Base-by-base conservation (phyloP, 495 filamentous ascomycete species). In the Talaromyces thailandensis region DNA sequence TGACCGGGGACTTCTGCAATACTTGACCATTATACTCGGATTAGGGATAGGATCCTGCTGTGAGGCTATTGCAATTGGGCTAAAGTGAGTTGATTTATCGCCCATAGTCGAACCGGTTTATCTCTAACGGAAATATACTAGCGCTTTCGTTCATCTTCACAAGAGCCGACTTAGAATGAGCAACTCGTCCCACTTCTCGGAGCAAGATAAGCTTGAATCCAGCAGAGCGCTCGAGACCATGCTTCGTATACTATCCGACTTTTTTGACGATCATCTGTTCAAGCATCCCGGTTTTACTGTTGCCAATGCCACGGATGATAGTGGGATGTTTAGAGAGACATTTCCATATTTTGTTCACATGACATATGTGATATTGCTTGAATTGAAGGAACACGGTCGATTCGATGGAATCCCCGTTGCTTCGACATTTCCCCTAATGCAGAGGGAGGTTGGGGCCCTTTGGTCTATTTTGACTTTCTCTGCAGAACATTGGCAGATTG, bases 321-420 rank as follows among this genome's bases (percentile, higher is more conserved):
- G 28, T 18, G 55, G 55, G 8, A 57, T 57, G 11, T 32, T 57
- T 28, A 18, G 26, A 32, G 55, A 57, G 14, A 57, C 26, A 57
- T 57, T 57, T 57, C 55, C 55, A 8, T 57, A 57, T 57, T 57
- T 57, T 35, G 29, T 57, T 57, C 55, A 57, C 28, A 57, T 57
- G 55, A 35, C 29, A 23, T 57, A 57, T 35, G 55, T 57, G 12
- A 31, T 57, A 18, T 57, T 57, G 29, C 55, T 57, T 16, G 26
- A 57, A 57, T 35, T 57, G 55, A 16, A 23, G 29, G 55, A 31
- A 32, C 55, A 35, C 21, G 26, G 55, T 57, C 55, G 29, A 57
- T 57, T 57, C 23, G 26, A 57, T 23, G 28, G 12, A 35, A n/a
- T 32, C 11, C 24, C 55, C 14, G 8, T 28, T 57, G 6, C 55